A percentile compares a stretch with the other conserved stretches of the same genome.
Evolutionary conservation across 768 basidiomycete species (phyloP).

Genomic region (Postia placenta): DNA sequence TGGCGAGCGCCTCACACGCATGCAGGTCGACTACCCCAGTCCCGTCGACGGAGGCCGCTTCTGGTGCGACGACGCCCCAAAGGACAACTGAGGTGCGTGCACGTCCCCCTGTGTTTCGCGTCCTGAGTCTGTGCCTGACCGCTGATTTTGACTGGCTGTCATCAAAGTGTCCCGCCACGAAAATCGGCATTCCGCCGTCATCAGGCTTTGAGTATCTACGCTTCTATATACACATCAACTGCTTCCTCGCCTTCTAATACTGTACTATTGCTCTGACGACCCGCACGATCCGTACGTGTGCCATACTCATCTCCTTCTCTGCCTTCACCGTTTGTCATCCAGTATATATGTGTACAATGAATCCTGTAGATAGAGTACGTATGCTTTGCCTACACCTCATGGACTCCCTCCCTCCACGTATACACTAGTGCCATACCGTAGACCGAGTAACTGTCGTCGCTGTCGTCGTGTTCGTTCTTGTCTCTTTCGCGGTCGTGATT

Average conservation of each 20-base stretch:
- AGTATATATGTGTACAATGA: not conserved
- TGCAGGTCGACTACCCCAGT: slow-evolving; percentile 19
- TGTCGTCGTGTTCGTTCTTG: not conserved
- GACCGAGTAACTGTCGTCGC: not conserved
- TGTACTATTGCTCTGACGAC: not conserved
- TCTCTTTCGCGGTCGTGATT: not conserved
- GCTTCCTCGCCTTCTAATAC: not conserved
- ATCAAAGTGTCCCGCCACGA: too few relatives aligned
- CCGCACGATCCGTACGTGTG: not conserved
- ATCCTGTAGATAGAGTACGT: too few relatives aligned
- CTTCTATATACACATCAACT: too few relatives aligned
- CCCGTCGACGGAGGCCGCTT: slow-evolving; percentile 11
- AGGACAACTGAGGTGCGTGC: slow-evolving; percentile 2
- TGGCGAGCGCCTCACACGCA: slow-evolving; percentile 1
- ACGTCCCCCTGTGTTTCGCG: not conserved
- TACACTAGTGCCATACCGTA: not conserved
- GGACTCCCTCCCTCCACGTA: not conserved
- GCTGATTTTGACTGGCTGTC: not conserved
- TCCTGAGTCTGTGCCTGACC: not conserved
- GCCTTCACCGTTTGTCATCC: not conserved
- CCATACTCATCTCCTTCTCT: not conserved
- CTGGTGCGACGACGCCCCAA: slow-evolving; percentile 3
- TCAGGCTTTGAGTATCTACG: too few relatives aligned
- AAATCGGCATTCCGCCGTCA: too few relatives aligned
- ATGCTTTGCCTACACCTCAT: not conserved